A percentile compares a stretch with the other conserved stretches of the same genome.
Conservation (phyloP, 495 filamentous ascomycete species). For the Xylaria sp. region DNA sequence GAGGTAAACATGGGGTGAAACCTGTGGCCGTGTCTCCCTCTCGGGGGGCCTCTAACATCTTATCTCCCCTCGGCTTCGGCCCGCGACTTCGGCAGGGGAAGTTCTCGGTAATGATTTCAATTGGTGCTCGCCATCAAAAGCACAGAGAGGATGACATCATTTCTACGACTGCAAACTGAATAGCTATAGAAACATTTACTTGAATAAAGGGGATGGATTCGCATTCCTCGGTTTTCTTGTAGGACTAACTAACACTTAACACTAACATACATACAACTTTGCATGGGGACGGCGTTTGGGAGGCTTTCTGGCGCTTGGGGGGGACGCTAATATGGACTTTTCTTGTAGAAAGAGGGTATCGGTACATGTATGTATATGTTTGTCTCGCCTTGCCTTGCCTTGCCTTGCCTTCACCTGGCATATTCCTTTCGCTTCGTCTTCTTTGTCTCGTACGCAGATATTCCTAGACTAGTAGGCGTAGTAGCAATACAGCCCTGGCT, state of each 20-base stretch:
- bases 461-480: background rate
- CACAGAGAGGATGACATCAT: background rate
- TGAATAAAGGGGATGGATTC: background rate
- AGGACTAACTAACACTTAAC: background rate
- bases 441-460: background rate
- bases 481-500: constrained; percentile 1
- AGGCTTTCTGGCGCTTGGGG: constrained; percentile 13
- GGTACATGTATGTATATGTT: background rate
- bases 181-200: background rate
- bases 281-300: constrained; percentile 37
- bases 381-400: background rate
- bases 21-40: background rate
- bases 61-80: background rate
- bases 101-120: background rate
- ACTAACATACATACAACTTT: constrained; percentile 20
- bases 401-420: background rate
- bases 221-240: background rate
- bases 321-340: background rate
- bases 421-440: background rate
- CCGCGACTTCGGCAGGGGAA: background rate
- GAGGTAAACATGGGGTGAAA: background rate
- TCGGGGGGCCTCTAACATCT: background rate
- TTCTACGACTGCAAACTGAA: background rate
- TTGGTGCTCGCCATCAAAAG: background rate
- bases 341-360: constrained; percentile 14